Conservation (phyloP, 2,329 filamentous ascomycete species). For the Cryphonectria parasitica region DNA sequence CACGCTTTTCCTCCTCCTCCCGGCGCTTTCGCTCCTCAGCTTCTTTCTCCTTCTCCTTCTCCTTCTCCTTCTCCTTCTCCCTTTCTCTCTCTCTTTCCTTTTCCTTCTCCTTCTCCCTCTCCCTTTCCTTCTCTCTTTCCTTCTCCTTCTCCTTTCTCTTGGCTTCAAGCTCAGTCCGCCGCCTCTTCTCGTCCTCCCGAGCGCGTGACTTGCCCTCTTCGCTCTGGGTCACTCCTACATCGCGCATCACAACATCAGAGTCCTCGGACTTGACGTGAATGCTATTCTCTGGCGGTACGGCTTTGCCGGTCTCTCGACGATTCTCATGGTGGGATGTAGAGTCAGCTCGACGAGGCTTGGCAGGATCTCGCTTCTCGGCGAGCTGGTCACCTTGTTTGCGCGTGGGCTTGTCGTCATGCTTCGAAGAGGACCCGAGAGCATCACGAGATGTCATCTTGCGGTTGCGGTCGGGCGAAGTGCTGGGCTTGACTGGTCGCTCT, state of each 20-base stretch:
- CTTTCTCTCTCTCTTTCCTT: slow-evolving; percentile 36
- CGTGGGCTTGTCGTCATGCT: slow-evolving; percentile 39
- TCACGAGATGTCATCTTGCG: slow-evolving; percentile 50
- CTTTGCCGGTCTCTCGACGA: slow-evolving; percentile 48
- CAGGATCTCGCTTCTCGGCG: slow-evolving; percentile 39
- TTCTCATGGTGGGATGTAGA: slow-evolving; percentile 41
- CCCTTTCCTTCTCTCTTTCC: slow-evolving; percentile 35
- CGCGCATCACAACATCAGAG: slow-evolving; percentile 59
- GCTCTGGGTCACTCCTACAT: slow-evolving; percentile 41
- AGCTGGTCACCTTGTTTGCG: slow-evolving; percentile 50
- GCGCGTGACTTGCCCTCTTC: slow-evolving; percentile 33
- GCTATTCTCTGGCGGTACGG: slow-evolving; percentile 49
- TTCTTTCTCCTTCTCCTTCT: slow-evolving; percentile 38
- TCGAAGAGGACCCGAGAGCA: slow-evolving; percentile 29
- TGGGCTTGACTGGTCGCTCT: slow-evolving; percentile 52
- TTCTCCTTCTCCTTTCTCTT: slow-evolving; percentile 39
- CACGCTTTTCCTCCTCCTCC: slow-evolving; percentile 33
- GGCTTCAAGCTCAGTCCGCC: slow-evolving; percentile 35
- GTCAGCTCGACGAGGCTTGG: slow-evolving; percentile 46
- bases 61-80: slow-evolving; percentile 35
- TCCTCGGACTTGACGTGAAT: slow-evolving; percentile 64
- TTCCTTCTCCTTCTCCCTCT: slow-evolving; percentile 37
- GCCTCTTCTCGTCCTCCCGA: slow-evolving; percentile 37
- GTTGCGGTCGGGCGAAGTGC: slow-evolving; percentile 50
- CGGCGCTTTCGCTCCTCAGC: slow-evolving; percentile 34